A percentile compares a stretch with the other conserved stretches of the same genome.
phyloP scores from a whole-genome alignment of 306 rosid species.

The Vachellia collinsii region DNA sequence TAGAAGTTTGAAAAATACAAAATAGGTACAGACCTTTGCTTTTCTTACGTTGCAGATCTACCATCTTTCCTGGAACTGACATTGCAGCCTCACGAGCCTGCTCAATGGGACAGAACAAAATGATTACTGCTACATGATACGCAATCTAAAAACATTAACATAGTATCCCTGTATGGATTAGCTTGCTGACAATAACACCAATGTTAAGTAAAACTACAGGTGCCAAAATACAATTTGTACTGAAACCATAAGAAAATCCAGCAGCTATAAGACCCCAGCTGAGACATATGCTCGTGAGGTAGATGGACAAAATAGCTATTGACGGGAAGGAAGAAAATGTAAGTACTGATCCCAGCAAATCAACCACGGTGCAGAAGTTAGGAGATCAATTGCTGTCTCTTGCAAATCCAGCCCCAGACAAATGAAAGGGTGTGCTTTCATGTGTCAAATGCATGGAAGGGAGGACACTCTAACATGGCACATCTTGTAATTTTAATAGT shows the following conservation, averaged over 20 bases:
- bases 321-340: neutral
- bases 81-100: conserved; percentile 97
- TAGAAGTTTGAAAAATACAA: conserved; percentile 7
- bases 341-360: neutral
- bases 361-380: conserved; percentile 10
- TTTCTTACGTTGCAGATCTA: conserved; percentile 94
- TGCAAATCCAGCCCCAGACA: neutral
- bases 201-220: neutral
- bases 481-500: neutral
- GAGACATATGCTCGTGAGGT: neutral
- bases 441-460: neutral
- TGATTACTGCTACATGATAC: neutral
- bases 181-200: neutral
- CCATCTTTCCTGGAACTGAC: conserved; percentile 84
- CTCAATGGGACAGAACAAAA: conserved; percentile 38
- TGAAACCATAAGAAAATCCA: neutral
- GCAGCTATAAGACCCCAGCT: neutral
- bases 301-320: neutral
- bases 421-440: neutral
- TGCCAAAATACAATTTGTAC: neutral
- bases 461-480: neutral
- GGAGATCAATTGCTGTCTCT: neutral
- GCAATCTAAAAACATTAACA: neutral
- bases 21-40: conserved; percentile 75
- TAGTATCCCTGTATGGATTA: neutral